These are phyloP conservation scores for Rhynchosporium secalis DNA, from an alignment of 2,329 filamentous ascomycete species.

Conservation along the genomic window DNA sequence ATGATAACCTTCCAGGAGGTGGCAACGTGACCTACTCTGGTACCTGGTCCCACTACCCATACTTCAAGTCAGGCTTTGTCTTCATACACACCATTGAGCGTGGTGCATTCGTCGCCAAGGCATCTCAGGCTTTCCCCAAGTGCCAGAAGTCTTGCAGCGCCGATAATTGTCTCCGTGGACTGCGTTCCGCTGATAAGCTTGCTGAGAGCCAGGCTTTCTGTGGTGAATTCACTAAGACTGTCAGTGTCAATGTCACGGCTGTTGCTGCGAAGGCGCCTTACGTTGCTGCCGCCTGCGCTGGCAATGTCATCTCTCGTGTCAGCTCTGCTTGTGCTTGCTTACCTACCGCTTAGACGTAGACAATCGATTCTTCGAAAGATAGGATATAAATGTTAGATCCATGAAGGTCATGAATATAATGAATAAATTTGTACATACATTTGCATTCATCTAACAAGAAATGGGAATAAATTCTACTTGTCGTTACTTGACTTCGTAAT, in stretches of 20 bases:
- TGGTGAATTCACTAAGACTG: conserved; percentile 26
- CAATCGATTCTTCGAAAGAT: too few species aligned
- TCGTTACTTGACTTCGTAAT: too few species aligned
- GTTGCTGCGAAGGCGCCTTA: conserved; percentile 5
- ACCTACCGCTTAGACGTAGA: conserved; percentile 11
- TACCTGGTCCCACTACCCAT: conserved; percentile 45
- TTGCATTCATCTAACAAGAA: too few species aligned
- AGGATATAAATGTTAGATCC: neutral
- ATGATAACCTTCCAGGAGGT: conserved; percentile 30
- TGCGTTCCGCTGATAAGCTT: conserved; percentile 39
- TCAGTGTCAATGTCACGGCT: conserved; percentile 19
- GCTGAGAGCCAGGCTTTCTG: conserved; percentile 41
- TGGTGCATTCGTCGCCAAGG: conserved; percentile 34
- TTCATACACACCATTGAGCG: conserved; percentile 44
- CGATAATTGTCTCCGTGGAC: conserved; percentile 42
- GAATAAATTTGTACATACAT: neutral
- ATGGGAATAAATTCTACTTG: too few species aligned
- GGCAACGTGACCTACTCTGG: conserved; percentile 46
- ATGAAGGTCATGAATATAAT: neutral
- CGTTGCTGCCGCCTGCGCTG: conserved; percentile 16
- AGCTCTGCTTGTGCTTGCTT: conserved; percentile 24
- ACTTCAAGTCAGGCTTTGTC: conserved; percentile 44
- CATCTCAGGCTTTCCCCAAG: conserved; percentile 16
- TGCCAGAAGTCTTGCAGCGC: conserved; percentile 26
- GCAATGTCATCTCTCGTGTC: conserved; percentile 22